Base-by-base conservation (phyloP, 2,329 filamentous ascomycete genomes). In the Diaporthe citri region DNA sequence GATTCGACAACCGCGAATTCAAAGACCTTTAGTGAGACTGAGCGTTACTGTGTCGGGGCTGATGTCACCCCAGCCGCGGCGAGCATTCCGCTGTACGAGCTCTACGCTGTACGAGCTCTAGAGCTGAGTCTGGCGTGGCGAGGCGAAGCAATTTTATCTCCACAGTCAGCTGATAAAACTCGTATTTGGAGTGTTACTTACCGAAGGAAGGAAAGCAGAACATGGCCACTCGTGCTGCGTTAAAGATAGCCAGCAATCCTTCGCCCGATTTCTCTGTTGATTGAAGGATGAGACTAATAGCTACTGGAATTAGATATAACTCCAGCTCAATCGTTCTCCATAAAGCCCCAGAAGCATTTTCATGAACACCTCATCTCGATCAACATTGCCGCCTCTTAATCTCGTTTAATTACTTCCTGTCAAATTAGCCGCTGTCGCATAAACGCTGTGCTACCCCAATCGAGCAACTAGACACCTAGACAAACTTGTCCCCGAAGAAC, bases 141-240 rank as follows among this genome's bases (percentile, higher is more conserved):
- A 36, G 25, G 28, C 60, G 41, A 48, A 20, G 25, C 28, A 48
- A 34, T 34, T 28, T 6, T 64, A 4, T 28, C 59, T 64, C 39
- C 59, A 31, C 39, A 46, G 41, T 66, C 43, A 51, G 60, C 60
- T 66, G 60, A 51, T 43, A 66, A 66, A 66, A 34, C 60, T 66
- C 60, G 60, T 66, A 66, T 66, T 48, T 28, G n/a, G 28, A 51
- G 20, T 20, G n/a, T n/a, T n/a, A n/a, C n/a, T n/a, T n/a, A 15
- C 60, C 34, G 25, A 20, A 66, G 41, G 17, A 43, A 66, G 17
- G 41, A 20, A 48, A 48, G 43, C 43, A 34, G 43, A 48, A 48
- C 60, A 66, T 8, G 43, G 39, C 28, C 43, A 48, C 43, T 25
- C 43, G 41, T 66, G 1, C 31, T 36, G 0, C 3, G 28, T 25